A percentile compares a stretch with the other conserved stretches of the same genome.
Evolutionary conservation across 2,329 filamentous ascomycete genomes (phyloP).

Genomic region (Pseudogymnoascus verrucosus): DNA sequence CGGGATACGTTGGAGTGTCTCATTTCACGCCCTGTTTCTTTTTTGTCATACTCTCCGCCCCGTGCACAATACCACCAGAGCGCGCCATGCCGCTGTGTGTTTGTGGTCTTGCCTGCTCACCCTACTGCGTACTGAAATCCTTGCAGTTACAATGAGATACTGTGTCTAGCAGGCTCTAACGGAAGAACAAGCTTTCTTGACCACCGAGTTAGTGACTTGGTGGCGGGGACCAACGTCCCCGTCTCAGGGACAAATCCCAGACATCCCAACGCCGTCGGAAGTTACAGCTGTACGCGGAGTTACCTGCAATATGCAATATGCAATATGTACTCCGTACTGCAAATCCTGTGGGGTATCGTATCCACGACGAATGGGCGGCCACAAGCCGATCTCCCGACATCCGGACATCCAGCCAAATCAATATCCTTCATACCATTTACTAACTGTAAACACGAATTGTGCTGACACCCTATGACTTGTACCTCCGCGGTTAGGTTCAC

Average conservation of each 20-base stretch:
- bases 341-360: background rate
- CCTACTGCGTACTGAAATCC: background rate
- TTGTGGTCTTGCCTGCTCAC: background rate
- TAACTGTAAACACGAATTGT: background rate
- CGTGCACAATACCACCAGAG: too few species aligned
- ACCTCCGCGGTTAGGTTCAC: background rate
- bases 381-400: background rate
- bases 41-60: background rate
- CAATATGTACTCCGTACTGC: background rate
- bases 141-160: background rate
- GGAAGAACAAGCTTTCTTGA: background rate
- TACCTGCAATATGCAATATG: background rate
- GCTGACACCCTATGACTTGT: background rate
- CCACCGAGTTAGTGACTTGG: background rate
- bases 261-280: background rate
- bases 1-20: background rate
- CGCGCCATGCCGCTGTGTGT: background rate
- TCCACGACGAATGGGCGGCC: background rate
- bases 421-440: background rate
- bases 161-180: background rate
- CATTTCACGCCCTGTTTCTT: background rate
- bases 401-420: background rate
- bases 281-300: background rate
- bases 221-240: background rate
- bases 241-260: background rate